Base-by-base conservation (phyloP, 1,284 basidiomycete species). In the Pseudozyma thailandica region DNA sequence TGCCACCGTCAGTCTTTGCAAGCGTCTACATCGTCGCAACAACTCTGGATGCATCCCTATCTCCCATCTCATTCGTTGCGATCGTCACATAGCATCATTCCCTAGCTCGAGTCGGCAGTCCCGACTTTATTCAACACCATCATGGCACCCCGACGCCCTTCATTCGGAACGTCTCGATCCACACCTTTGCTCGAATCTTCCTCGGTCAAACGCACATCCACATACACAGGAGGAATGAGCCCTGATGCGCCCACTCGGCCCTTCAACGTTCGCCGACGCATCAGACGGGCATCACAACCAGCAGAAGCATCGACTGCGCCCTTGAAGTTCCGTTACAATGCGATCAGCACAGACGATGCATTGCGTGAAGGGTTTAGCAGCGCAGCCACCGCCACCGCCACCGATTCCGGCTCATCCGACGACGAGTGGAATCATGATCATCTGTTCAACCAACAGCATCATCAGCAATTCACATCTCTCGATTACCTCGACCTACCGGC, bases 401-500 rank as follows among this genome's bases (percentile, higher is more conserved):
- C 59, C 30, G 60, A 72, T 9, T 69, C 68, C 13, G 61, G 52
- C 18, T 56, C 68, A 2, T 71, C 68, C 27, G 71, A 74, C 18
- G 71, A 71, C 18, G 68, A 74, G 1, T 61, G 57, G 50, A 50
- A 74, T 25, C 18, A 50, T 6, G 9, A 47, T 5, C 18, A 57
- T 13, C 50, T 57, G 9, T 37, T 49, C 35, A 33, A 33, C 27
- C 39, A 49, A 1, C 50, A 38, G 28, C 31, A 49, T 20, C 50
- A 62, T 42, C 53, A 54, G 49, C 48, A 48, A 15, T 44, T 59
- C 38, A 59, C 52, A 6, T 73, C 72, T 45, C 72, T 70, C 50
- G 64, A 69, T 12, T 71, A 76, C 30, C 74, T 78, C 43, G 75
- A 78, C 45, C 60, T 78, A 15, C 65, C 75, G 1, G 56, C 49